phyloP scores from a whole-genome alignment of 176 grass and related monocot species.

The Olyra latifolia region DNA sequence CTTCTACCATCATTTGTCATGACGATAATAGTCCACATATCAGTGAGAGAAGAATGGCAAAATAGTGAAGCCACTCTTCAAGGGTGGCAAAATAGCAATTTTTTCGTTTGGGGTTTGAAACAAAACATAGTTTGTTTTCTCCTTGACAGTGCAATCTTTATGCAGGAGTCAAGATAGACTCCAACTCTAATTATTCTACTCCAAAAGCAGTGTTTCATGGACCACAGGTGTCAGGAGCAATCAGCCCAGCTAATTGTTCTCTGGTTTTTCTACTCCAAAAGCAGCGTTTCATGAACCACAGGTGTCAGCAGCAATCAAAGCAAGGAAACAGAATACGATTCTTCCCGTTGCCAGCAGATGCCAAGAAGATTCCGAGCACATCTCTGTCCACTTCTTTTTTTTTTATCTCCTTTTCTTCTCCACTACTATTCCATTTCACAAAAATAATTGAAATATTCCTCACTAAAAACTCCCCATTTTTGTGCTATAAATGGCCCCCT shows the following conservation, averaged over 20 bases:
- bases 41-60: too few species aligned
- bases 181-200: background rate
- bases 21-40: too few species aligned
- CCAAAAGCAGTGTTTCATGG: constrained; percentile 7
- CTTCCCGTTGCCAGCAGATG: constrained; percentile 12
- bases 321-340: constrained; percentile 26
- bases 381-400: background rate
- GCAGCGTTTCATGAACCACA: background rate
- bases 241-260: too few species aligned
- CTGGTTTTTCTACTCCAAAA: background rate
- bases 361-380: constrained; percentile 40
- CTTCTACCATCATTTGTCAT: too few species aligned
- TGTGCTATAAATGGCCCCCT: constrained; percentile 72
- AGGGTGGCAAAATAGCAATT: too few species aligned
- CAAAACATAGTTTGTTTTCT: constrained; percentile 22
- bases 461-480: constrained; percentile 4
- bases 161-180: background rate
- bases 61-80: too few species aligned
- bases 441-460: constrained; percentile 29
- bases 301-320: constrained; percentile 38
- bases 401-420: constrained; percentile 28
- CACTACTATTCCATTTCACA: background rate
- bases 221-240: constrained; percentile 33
- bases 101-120: too few species aligned
- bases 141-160: constrained; percentile 1